Evolutionary conservation across 2,329 filamentous ascomycete genomes (phyloP).

Genomic region (Epichloe hybrida): DNA sequence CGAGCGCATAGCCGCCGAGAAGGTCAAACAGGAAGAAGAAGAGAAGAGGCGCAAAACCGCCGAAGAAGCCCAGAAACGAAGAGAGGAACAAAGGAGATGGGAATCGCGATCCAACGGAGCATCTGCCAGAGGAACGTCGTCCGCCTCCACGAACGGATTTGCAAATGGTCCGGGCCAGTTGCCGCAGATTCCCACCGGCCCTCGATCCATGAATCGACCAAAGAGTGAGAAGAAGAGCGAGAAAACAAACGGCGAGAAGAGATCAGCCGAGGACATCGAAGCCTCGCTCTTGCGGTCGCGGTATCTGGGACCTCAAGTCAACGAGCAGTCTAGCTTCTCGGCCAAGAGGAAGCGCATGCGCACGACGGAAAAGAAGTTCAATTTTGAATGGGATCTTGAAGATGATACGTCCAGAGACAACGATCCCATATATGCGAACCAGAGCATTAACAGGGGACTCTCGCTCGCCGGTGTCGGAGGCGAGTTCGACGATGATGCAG

Average conservation of each 20-base stretch:
- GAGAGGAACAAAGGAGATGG: slow-evolving; percentile 44
- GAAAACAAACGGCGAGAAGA: slow-evolving; percentile 23
- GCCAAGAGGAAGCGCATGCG: slow-evolving; percentile 91
- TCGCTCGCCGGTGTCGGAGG: slow-evolving; percentile 36
- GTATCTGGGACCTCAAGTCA: slow-evolving; percentile 86
- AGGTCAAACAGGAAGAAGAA: slow-evolving; percentile 56
- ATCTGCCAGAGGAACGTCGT: slow-evolving; percentile 3
- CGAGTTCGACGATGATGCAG: slow-evolving; percentile 39
- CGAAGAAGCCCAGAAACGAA: slow-evolving; percentile 54
- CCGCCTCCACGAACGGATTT: slow-evolving; percentile 12
- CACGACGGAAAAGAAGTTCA: slow-evolving; percentile 94
- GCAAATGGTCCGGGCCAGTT: slow-evolving; percentile 10
- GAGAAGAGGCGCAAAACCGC: slow-evolving; percentile 36
- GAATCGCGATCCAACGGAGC: slow-evolving; percentile 14
- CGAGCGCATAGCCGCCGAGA: slow-evolving; percentile 67
- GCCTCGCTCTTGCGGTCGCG: slow-evolving; percentile 61
- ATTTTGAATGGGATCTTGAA: slow-evolving; percentile 93
- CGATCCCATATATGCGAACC: slow-evolving; percentile 57
- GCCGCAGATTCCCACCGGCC: slow-evolving; percentile 50
- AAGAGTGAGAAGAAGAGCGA: slow-evolving; percentile 24
- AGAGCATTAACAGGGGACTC: slow-evolving; percentile 17
- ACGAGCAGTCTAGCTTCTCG: slow-evolving; percentile 71
- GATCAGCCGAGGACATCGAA: slow-evolving; percentile 50
- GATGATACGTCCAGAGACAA: slow-evolving; percentile 64
- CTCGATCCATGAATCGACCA: slow-evolving; percentile 47